Percentiles rank a stretch among this genome's conserved stretches.
phyloP scores from a whole-genome alignment of 768 basidiomycete species.

The Asterophora lycoperdoides region DNA sequence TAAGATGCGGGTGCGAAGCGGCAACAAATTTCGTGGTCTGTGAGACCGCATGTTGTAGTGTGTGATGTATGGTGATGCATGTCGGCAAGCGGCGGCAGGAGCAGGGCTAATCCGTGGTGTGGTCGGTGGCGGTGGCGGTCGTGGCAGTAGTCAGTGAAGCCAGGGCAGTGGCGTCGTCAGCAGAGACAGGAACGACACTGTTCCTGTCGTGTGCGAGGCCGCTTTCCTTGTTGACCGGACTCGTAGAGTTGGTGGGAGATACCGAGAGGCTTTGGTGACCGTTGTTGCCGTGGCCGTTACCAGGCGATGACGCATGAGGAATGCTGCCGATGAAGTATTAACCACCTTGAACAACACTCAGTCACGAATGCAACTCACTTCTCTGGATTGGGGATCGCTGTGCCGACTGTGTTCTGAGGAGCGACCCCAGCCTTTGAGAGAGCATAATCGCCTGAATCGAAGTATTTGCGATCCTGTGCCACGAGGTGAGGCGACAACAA shows the following conservation, averaged over 20 bases:
- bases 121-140: constrained; percentile 4
- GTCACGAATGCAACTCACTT: constrained; percentile 53
- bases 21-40: constrained; percentile 14
- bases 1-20: constrained; percentile 18
- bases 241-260: constrained; percentile 70
- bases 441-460: constrained; percentile 98
- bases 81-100: constrained; percentile 2
- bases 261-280: constrained; percentile 60
- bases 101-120: constrained; percentile 13
- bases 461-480: constrained; percentile 92
- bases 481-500: constrained; percentile 14
- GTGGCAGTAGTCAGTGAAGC: no score
- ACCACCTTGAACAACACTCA: constrained; percentile 2
- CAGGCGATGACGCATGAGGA: constrained; percentile 80
- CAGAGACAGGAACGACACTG: constrained; percentile 22
- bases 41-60: constrained; percentile 14
- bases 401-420: constrained; percentile 87
- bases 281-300: constrained; percentile 38
- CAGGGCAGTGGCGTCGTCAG: no score
- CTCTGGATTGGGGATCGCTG: constrained; percentile 97
- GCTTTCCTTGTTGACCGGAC: constrained; percentile 63
- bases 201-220: constrained; percentile 39
- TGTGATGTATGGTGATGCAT: constrained; percentile 18
- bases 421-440: constrained; percentile 91
- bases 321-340: constrained; percentile 51